Conservation (phyloP, 371 early-diverging fungal genomes). For the Dentiscutata heterogama region DNA sequence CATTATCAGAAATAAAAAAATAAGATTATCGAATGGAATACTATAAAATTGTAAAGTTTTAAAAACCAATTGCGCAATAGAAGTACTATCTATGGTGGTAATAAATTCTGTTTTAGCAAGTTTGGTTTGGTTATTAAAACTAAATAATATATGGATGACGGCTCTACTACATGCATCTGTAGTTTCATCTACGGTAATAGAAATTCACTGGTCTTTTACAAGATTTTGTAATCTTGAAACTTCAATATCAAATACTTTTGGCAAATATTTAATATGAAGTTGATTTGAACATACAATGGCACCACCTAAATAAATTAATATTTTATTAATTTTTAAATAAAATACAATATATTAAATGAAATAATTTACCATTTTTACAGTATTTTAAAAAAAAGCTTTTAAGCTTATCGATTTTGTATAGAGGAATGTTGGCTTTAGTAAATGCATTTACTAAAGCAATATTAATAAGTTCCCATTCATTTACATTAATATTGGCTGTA, state of each 20-base stretch:
- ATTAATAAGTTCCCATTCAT: constrained; percentile 2
- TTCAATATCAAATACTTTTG: neutral
- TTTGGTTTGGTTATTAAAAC: no score
- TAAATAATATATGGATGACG: neutral
- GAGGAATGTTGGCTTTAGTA: neutral
- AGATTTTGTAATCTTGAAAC: neutral
- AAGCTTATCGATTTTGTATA: constrained; percentile 10
- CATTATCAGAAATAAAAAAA: constrained; percentile 29
- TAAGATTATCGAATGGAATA: neutral
- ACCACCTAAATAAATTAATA: neutral
- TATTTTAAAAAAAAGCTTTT: constrained; percentile 1
- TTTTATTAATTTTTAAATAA: neutral
- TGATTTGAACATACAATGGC: neutral
- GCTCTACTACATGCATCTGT: neutral
- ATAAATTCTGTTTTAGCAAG: neutral
- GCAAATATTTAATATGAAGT: neutral
- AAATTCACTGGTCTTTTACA: neutral
- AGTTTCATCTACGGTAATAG: constrained; percentile 17
- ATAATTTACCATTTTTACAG: neutral
- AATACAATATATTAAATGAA: neutral
- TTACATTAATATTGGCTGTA: neutral
- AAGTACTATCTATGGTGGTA: neutral
- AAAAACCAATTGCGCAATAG: constrained; percentile 17
- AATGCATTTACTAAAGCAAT: neutral
- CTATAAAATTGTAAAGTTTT: neutral